Conservation (phyloP, 441 rosid species). For the Gossypium davidsonii region DNA sequence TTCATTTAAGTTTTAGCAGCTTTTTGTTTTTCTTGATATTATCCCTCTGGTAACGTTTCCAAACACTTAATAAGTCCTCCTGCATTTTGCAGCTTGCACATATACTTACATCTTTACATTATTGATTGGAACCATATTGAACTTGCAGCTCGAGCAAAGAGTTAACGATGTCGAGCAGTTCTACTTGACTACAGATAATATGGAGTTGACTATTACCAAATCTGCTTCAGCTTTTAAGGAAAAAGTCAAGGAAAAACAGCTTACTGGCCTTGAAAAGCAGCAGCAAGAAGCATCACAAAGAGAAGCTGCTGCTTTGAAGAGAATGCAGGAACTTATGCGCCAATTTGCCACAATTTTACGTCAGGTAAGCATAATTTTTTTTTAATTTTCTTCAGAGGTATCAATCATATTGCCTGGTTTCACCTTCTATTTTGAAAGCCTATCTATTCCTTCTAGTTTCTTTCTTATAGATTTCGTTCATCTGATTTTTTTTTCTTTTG, state of each 20-base stretch:
- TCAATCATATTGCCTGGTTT: neutral
- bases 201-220: slow-evolving; percentile 41
- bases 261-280: slow-evolving; percentile 46
- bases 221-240: slow-evolving; percentile 55
- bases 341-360: slow-evolving; percentile 60
- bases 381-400: slow-evolving; percentile 1
- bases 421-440: neutral
- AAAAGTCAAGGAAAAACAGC: slow-evolving; percentile 56
- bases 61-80: neutral
- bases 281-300: slow-evolving; percentile 42
- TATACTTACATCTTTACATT: neutral
- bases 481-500: neutral
- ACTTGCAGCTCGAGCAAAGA: slow-evolving; percentile 67
- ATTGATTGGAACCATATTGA: slow-evolving; percentile 5
- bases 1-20: neutral
- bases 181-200: slow-evolving; percentile 41
- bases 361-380: slow-evolving; percentile 42
- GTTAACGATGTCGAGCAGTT: slow-evolving; percentile 75
- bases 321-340: slow-evolving; percentile 88
- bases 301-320: slow-evolving; percentile 49
- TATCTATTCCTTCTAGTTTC: neutral
- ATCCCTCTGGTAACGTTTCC: neutral
- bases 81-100: neutral
- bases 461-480: neutral
- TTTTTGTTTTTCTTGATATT: neutral